phyloP scores from a whole-genome alignment of 2,329 filamentous ascomycete species.

The Aspergillus floridensis region DNA sequence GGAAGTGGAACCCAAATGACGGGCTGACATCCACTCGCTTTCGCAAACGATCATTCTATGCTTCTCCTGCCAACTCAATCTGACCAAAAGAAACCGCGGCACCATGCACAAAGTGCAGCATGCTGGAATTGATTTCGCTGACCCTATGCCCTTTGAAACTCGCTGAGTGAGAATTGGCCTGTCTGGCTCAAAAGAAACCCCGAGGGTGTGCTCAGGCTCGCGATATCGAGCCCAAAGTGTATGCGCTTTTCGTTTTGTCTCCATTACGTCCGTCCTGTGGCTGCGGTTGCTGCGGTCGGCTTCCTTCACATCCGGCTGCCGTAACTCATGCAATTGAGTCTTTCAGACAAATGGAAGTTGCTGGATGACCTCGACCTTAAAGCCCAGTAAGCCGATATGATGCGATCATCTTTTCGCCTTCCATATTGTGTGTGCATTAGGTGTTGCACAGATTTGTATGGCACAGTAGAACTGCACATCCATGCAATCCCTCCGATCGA shows the following conservation, averaged over 20 bases:
- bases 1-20: constrained; percentile 28
- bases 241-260: background rate
- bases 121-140: too few species aligned
- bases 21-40: constrained; percentile 12
- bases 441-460: background rate
- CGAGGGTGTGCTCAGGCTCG: background rate
- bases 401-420: background rate
- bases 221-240: background rate
- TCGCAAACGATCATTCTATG: constrained; percentile 5
- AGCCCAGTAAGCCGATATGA: background rate
- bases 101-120: background rate
- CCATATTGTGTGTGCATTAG: background rate
- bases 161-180: too few species aligned
- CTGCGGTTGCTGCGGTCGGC: background rate
- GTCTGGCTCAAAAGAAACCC: too few species aligned
- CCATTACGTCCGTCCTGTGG: background rate
- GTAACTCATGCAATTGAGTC: background rate
- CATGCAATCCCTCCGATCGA: background rate
- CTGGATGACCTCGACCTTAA: background rate
- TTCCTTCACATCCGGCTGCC: background rate
- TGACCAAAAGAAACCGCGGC: background rate
- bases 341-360: background rate
- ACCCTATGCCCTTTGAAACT: background rate
- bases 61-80: background rate
- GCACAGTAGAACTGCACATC: background rate